Base-by-base conservation (phyloP, 805 yeast species). In the Wickerhamiella occidentalis region DNA sequence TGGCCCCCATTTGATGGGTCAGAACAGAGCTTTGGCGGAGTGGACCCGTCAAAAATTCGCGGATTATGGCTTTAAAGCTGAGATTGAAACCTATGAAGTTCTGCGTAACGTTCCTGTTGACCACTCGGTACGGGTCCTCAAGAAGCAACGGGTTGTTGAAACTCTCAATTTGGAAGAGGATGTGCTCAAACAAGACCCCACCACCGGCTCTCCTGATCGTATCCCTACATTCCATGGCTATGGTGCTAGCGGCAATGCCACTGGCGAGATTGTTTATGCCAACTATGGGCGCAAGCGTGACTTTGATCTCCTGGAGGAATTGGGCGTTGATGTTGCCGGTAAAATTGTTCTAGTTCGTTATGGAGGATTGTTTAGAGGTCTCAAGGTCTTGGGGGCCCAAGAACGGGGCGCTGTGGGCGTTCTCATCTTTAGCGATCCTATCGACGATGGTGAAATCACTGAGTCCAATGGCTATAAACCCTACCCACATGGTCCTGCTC, bases 191-290 rank as follows among this genome's bases (percentile, higher is more conserved):
- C 75, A 74, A 36, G 83, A 78, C 58, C 70, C 74, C 12, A 73
- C 76, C 11, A 65, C 80, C 1, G 57, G 59, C 7, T 59, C 62
- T n/a, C 68, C 68, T 25, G 75, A 72, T 52, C 63, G 71, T 30
- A 72, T 80, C 22, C 88, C 87, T 12, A 79, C 86, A 0, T 84
- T 83, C 67, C 80, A 80, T 60, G 87, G 85, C 1, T 83, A 80
- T 58, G 78, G 85, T 3, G 87, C 84, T 8, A 72, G 74, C 50
- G 94, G 92, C 37, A 80, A 82, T 56, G 84, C 78, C 40, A 80
- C 86, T 3, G 82, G 78, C 1, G 67, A 74, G 53, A 76, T 72
- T 52, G 72, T 83, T 3, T 83, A 75, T 61, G 85, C 78, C 44
- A 80, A 83, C 61, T 80, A 77, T 62, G 92, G 92, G 50, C 71